phyloP scores from a whole-genome alignment of 2,329 filamentous ascomycete species.

The Phaeophleospora eucalypticola region DNA sequence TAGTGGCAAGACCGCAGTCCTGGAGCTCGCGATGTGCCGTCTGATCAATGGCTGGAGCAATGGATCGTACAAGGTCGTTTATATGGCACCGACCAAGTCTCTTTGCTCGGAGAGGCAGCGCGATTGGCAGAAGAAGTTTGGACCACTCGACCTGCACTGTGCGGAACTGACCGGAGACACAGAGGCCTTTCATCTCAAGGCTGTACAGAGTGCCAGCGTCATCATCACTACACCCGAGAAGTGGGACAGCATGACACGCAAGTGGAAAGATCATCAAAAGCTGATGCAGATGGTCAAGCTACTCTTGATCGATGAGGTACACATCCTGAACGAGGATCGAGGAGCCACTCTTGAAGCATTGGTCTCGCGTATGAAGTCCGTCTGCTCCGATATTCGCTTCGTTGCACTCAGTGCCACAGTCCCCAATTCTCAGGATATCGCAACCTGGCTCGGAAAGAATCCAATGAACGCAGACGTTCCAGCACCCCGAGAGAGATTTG shows the following conservation, averaged over 20 bases:
- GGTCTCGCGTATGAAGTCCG: slow-evolving; percentile 81
- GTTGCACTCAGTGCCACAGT: slow-evolving; percentile 79
- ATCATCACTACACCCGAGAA: slow-evolving; percentile 88
- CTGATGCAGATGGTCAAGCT: slow-evolving; percentile 72
- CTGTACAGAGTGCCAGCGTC: slow-evolving; percentile 70
- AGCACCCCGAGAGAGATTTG: slow-evolving; percentile 66
- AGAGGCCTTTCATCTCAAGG: slow-evolving; percentile 60
- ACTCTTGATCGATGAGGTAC: slow-evolving; percentile 82
- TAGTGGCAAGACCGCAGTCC: slow-evolving; percentile 76
- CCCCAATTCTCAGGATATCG: slow-evolving; percentile 76
- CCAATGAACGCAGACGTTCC: slow-evolving; percentile 57
- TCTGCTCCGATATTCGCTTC: slow-evolving; percentile 71
- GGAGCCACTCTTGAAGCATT: slow-evolving; percentile 79
- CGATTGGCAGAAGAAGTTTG: slow-evolving; percentile 76
- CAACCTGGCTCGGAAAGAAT: slow-evolving; percentile 70
- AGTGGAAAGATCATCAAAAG: slow-evolving; percentile 76
- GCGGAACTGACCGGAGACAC: slow-evolving; percentile 81
- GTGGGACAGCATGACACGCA: slow-evolving; percentile 84
- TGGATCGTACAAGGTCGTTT: slow-evolving; percentile 73
- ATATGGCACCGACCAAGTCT: slow-evolving; percentile 80
- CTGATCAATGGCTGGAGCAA: slow-evolving; percentile 55
- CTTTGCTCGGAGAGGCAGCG: slow-evolving; percentile 71
- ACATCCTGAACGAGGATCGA: slow-evolving; percentile 74
- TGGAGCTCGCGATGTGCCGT: slow-evolving; percentile 78
- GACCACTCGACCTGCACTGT: slow-evolving; percentile 61